These are phyloP conservation scores for Leptographium radiaticola DNA, from an alignment of 2,329 filamentous ascomycete genomes.

Conservation along the genomic window DNA sequence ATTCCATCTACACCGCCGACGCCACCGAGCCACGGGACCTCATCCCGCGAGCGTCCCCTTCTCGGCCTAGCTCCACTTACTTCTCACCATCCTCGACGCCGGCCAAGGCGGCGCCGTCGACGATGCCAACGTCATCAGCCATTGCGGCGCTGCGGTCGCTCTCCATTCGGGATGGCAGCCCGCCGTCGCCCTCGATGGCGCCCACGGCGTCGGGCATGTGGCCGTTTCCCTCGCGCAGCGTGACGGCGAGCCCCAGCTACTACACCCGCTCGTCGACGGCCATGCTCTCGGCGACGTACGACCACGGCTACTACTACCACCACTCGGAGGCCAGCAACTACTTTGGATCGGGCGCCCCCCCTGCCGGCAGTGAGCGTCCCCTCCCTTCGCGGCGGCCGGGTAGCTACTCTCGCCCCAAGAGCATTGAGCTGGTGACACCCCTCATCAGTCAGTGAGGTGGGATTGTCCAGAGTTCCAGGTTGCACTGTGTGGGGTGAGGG, in stretches of 20 bases:
- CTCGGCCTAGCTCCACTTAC: constrained; percentile 42
- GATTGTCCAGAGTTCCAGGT: not conserved
- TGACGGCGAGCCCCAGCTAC: constrained; percentile 38
- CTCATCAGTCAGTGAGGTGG: constrained; percentile 33
- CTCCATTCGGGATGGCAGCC: constrained; percentile 39
- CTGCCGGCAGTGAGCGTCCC: constrained; percentile 32
- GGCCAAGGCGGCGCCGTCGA: constrained; percentile 22
- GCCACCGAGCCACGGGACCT: constrained; percentile 46
- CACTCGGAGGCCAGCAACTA: constrained; percentile 23
- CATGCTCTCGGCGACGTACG: constrained; percentile 40
- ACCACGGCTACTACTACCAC: constrained; percentile 25
- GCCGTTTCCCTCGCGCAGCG: constrained; percentile 39
- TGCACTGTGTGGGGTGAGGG: not conserved
- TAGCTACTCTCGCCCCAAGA: constrained; percentile 42
- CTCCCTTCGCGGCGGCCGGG: constrained; percentile 42
- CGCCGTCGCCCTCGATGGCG: constrained; percentile 33
- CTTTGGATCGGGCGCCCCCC: constrained; percentile 21
- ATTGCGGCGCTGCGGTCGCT: constrained; percentile 43
- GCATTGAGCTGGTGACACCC: constrained; percentile 51
- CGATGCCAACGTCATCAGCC: constrained; percentile 32
- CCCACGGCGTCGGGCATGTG: constrained; percentile 31
- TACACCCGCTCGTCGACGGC: constrained; percentile 30
- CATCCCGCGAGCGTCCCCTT: constrained; percentile 50
- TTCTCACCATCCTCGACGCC: constrained; percentile 41
- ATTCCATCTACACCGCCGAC: constrained; percentile 31